Base-by-base conservation (phyloP, 2,329 filamentous ascomycete species). In the Chrysosporium queenslandicum region DNA sequence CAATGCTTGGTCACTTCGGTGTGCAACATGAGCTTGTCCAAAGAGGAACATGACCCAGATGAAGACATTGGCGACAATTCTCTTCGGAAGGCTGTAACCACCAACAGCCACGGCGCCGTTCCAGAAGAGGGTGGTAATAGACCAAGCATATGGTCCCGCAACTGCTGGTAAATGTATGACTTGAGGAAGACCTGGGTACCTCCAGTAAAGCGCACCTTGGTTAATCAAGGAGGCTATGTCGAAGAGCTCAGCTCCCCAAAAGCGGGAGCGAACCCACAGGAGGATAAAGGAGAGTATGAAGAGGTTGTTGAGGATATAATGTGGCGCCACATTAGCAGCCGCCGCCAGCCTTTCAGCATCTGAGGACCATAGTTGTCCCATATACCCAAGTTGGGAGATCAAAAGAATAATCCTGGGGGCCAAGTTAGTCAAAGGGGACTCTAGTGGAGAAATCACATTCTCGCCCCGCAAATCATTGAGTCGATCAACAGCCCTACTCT, bases 251-350 rank as follows among this genome's bases (percentile, higher is more conserved):
- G 86, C 82, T 69, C 82, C 81, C 73, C 80, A 77, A 71, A 90
- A 92, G 68, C 85, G 78, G 46, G 76, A 80, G 60, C 83, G 81
- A 50, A 86, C 83, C 74, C 91, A 94, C 56, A 94, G 80, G 74
- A 90, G 81, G 61, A 94, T 79, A 68, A 89, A 94, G 60, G 79
- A 81, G 59, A 90, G 85, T 67, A 88, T 80, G 55, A 94, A 77
- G 39, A 95, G 72, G 69, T 94, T 95, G 76, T 88, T 86, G 61
- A 85, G 66, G 66, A 94, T 88, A 69, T 91, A 94, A 74, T 94
- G 87, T 60, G 80, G 78, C 55, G 86, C 88, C 12, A 94, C 83
- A 59, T 86, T 82, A 58, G 84, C 85, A 20, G 88, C 86, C 14
- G 81, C 77, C 55, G 80, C 78, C 57, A 87, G 79, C 50, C 79